Evolutionary conservation across 352 stramenopile species (phyloP), one percentile per base, ranked within the genome.

Genomic region (Blastocystis sp.): DNA sequence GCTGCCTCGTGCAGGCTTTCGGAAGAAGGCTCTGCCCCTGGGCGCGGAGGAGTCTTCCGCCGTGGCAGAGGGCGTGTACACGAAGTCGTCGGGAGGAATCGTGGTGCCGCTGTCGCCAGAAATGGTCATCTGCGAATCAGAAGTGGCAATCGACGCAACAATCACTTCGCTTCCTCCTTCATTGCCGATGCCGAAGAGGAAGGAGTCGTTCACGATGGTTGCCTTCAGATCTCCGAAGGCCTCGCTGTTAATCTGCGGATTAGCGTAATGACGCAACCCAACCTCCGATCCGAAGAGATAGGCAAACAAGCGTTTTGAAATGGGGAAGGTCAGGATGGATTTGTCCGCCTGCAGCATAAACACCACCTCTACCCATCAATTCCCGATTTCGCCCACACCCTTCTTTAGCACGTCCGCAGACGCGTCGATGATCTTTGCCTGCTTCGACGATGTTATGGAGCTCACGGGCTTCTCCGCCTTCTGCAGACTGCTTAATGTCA

Each of bases 71-170:
- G 48, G 5, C 5, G 14, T 14, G 48, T 56, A 56, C 9, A 67
- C 74, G n/a, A 60, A 84, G 11, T 84, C 74, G 11, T 66, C 74
- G 38, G 74, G 74, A 7, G 74, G 74, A 53, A 84, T 84, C 21
- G 48, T 9, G 7, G 21, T 52, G 64, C 28, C 10, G 3, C 38
- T n/a, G 17, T 66, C 56, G 53, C 74, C 60, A 11, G 40, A 7
- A 41, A 84, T 70, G 11, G 74, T 84, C 21, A 69, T 53, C 74
- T 66, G 69, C 14, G 34, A 41, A 52, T 64, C 11, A 21, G 34
- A 53, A 19, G 2, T 40, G 21, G 17, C 34, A 1, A 7, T 40
- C n/a, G 48, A 4, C 59, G 53, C n/a, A 59, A 84, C 74, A 67
- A 84, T 53, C 53, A 52, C 60, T 19, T 40, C 21, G 2, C 11